Percentiles rank a stretch among this genome's conserved stretches.
Evolutionary conservation across 441 rosid species (phyloP).

Genomic region (Francoa sonchifolia): DNA sequence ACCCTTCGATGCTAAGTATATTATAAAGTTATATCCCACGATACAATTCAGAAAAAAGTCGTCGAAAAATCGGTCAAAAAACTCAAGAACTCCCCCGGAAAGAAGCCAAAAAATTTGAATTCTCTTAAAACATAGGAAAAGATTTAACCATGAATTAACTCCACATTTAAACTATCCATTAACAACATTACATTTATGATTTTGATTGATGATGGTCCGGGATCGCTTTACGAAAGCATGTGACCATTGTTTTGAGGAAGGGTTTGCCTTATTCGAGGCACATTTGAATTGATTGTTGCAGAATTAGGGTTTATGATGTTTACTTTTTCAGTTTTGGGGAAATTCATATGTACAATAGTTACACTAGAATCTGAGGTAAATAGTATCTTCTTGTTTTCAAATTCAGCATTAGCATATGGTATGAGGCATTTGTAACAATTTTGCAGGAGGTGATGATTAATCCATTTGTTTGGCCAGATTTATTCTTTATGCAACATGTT

Average conservation of each 20-base stretch:
- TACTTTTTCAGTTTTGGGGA: conserved; percentile 75
- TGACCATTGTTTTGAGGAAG: conserved; percentile 70
- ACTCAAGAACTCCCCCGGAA: too few relatives aligned
- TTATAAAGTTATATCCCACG: too few relatives aligned
- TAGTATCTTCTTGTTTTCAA: too few relatives aligned
- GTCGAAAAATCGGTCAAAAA: too few relatives aligned
- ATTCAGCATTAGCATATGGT: too few relatives aligned
- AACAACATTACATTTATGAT: too few relatives aligned
- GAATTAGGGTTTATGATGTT: conserved; percentile 69
- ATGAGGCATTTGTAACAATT: conserved; percentile 94
- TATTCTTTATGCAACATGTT: conserved; percentile 85
- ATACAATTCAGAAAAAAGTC: too few relatives aligned
- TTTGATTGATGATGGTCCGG: conserved; percentile 68
- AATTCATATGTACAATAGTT: conserved; percentile 78
- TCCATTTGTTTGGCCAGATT: conserved; percentile 27
- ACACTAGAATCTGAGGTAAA: conserved; percentile 78
- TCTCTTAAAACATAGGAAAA: too few relatives aligned
- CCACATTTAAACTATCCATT: too few relatives aligned
- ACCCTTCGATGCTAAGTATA: too few relatives aligned
- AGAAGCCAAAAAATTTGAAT: too few relatives aligned
- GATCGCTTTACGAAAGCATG: conserved; percentile 71
- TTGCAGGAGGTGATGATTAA: conserved; percentile 68
- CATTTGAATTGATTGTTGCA: conserved; percentile 89
- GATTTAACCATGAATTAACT: too few relatives aligned
- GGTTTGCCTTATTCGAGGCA: conserved; percentile 74